Conservation (phyloP, 257 asterid genomes). For the Solanum infundibuliforme region DNA sequence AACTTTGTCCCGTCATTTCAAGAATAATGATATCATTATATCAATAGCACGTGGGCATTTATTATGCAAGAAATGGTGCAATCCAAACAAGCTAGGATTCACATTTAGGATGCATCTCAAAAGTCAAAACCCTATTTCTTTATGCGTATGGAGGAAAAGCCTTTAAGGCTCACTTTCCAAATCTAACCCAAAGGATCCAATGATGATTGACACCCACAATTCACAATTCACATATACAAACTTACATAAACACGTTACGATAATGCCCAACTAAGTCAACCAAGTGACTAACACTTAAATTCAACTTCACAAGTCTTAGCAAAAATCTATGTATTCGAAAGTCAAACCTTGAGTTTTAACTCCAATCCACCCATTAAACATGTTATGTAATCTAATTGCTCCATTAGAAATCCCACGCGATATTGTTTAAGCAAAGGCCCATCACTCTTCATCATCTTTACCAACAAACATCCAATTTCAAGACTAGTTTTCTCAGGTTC, state of each 20-base stretch:
- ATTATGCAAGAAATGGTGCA: neutral
- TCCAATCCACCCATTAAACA: neutral
- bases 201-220: neutral
- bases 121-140: neutral
- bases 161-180: neutral
- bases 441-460: neutral
- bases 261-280: neutral
- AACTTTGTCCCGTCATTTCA: neutral
- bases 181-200: neutral
- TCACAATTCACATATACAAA: neutral
- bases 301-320: neutral
- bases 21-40: neutral
- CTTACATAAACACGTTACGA: neutral
- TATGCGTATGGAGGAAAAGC: neutral
- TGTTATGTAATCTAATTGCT: neutral
- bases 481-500: neutral
- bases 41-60: neutral
- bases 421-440: neutral
- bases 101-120: neutral
- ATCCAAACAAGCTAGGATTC: neutral
- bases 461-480: neutral
- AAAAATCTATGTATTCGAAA: neutral
- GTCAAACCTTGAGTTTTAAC: neutral
- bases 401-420: neutral
- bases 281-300: neutral